These are phyloP conservation scores for Allium fistulosum DNA, from an alignment of 106 monocot genomes.

Conservation along the genomic window DNA sequence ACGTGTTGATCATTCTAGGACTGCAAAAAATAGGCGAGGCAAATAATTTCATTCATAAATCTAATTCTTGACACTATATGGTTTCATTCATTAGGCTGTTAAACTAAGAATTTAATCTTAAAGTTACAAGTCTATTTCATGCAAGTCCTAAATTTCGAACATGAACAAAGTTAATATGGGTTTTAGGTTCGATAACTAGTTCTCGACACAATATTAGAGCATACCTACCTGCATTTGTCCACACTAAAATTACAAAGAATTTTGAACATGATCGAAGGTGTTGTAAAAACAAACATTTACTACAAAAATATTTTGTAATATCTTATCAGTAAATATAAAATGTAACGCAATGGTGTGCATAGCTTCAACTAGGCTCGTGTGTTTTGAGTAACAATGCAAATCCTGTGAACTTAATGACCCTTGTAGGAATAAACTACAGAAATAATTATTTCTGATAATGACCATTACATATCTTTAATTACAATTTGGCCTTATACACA, in stretches of 20 bases:
- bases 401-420: constrained; percentile 1
- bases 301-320: neutral
- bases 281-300: neutral
- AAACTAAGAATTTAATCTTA: too few relatives aligned
- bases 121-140: too few relatives aligned
- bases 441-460: neutral
- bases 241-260: neutral
- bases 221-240: neutral
- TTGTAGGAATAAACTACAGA: constrained; percentile 1
- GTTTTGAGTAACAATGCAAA: neutral
- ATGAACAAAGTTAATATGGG: too few relatives aligned
- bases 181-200: too few relatives aligned
- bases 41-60: too few relatives aligned
- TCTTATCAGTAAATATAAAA: neutral
- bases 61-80: too few relatives aligned
- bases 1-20: too few relatives aligned
- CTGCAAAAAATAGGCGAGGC: too few relatives aligned
- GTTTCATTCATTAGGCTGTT: too few relatives aligned
- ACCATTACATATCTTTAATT: neutral
- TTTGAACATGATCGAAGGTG: neutral
- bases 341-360: neutral
- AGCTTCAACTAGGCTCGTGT: neutral
- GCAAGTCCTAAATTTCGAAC: too few relatives aligned
- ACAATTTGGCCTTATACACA: neutral
- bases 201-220: neutral